Evolutionary conservation across 169 alveolate genomes (phyloP).

Genomic region (Plasmodium fragile): DNA sequence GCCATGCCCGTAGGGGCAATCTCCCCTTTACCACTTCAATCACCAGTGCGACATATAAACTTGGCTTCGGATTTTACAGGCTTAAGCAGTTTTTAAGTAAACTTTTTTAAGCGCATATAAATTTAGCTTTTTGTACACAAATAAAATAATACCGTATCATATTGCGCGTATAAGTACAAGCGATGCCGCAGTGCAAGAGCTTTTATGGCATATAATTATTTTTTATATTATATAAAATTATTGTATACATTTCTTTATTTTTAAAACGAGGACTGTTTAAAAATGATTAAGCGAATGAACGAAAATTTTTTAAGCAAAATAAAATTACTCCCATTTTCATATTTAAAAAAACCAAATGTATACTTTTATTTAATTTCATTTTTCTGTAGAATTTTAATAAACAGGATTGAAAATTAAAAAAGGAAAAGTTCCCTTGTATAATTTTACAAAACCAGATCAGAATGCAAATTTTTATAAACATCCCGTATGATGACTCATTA

Average conservation of each 20-base stretch:
- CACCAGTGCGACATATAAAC: slow-evolving; percentile 16
- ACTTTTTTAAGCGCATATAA: not conserved
- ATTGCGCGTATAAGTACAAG: not conserved
- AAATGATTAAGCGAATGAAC: not conserved
- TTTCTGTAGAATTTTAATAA: slow-evolving; percentile 11
- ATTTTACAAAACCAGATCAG: slow-evolving; percentile 17
- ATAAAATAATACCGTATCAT: not conserved
- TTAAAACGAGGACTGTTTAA: not conserved
- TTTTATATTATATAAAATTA: too few relatives aligned
- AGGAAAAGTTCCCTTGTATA: not conserved
- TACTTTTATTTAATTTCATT: slow-evolving; percentile 4
- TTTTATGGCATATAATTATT: not conserved
- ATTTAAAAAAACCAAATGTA: slow-evolving; percentile 21
- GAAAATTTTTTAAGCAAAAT: not conserved
- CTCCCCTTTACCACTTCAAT: slow-evolving; percentile 41
- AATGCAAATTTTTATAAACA: slow-evolving; percentile 53
- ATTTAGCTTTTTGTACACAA: not conserved
- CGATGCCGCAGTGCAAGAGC: not conserved
- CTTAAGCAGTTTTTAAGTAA: not conserved
- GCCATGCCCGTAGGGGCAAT: not conserved
- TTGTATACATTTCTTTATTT: not conserved
- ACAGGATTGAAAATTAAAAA: slow-evolving; percentile 26
- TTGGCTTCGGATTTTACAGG: not conserved
- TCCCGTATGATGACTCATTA: slow-evolving; percentile 74
- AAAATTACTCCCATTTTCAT: slow-evolving; percentile 6